Evolutionary conservation across 164 flowering plant genomes (phyloP).

Genomic region (Protea cynaroides): DNA sequence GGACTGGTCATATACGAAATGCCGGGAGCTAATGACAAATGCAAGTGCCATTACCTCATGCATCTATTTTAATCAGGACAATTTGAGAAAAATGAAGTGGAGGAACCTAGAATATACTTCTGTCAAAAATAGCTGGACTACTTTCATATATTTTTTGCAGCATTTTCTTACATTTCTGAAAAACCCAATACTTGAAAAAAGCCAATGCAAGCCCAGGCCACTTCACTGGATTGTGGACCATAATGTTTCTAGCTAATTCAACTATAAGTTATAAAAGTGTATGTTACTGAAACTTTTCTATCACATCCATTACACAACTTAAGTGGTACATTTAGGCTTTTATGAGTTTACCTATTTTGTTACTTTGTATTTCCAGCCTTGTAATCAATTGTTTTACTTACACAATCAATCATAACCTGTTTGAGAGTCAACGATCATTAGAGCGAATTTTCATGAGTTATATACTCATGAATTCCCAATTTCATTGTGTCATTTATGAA

Average conservation of each 20-base stretch:
- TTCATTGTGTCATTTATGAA: background rate
- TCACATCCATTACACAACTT: no score
- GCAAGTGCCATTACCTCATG: conserved; percentile 32
- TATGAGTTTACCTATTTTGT: no score
- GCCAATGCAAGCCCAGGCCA: background rate
- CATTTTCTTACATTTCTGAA: background rate
- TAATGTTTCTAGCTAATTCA: no score
- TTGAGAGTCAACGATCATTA: background rate
- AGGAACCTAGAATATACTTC: background rate
- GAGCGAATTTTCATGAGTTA: no score
- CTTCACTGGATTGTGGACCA: no score
- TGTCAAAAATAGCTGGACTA: background rate
- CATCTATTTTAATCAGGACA: background rate
- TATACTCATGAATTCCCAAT: no score
- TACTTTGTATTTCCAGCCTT: no score
- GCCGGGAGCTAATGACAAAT: conserved; percentile 79
- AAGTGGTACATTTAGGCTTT: no score
- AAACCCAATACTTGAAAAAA: background rate
- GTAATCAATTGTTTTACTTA: no score
- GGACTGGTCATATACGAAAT: conserved; percentile 75
- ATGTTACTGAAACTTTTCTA: no score
- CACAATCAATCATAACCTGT: no score
- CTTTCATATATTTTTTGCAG: background rate
- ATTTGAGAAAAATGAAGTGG: conserved; percentile 1
- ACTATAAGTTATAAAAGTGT: no score